These are phyloP conservation scores for Parmelia sp. DNA, from an alignment of 495 filamentous ascomycete genomes.

Conservation along the genomic window DNA sequence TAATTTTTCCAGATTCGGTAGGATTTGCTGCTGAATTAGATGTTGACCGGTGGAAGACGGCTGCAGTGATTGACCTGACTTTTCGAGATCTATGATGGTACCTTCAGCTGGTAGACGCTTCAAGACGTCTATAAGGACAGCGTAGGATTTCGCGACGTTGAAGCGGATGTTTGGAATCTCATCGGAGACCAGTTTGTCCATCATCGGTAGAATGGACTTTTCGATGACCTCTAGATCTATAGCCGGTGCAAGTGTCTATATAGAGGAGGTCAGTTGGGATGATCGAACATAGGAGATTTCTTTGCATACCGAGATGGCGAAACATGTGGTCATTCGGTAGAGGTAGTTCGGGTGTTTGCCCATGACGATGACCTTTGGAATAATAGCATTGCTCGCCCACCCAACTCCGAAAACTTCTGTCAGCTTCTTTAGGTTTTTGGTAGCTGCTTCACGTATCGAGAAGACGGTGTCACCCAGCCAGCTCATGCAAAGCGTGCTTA, in stretches of 20 bases:
- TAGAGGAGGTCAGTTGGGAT: conserved; percentile 30
- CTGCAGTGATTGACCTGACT: conserved; percentile 55
- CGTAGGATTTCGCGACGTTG: conserved; percentile 97
- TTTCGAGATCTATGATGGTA: conserved; percentile 77
- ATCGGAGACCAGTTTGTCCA: conserved; percentile 85
- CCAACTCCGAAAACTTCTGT: conserved; percentile 98
- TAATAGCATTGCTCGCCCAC: conserved; percentile 96
- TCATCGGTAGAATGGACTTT: conserved; percentile 87
- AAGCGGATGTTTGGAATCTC: conserved; percentile 99
- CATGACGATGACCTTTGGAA: conserved; percentile 98
- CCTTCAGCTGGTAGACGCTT: conserved; percentile 82
- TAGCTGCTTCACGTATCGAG: conserved; percentile 94
- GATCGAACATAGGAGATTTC: neutral
- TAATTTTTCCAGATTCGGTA: conserved; percentile 88
- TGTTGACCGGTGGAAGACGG: conserved; percentile 70
- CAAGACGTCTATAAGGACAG: conserved; percentile 78
- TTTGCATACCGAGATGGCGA: conserved; percentile 83
- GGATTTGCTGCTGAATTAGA: conserved; percentile 77
- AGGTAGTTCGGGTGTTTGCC: conserved; percentile 96
- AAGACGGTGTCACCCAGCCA: conserved; percentile 99
- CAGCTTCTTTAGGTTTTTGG: conserved; percentile 93
- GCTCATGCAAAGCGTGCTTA: conserved; percentile 92
- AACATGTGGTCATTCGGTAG: conserved; percentile 98
- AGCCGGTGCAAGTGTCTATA: conserved; percentile 84
- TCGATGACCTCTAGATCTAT: conserved; percentile 88